phyloP scores from a whole-genome alignment of 2,329 filamentous ascomycete species.

The Drechslerella dactyloides region DNA sequence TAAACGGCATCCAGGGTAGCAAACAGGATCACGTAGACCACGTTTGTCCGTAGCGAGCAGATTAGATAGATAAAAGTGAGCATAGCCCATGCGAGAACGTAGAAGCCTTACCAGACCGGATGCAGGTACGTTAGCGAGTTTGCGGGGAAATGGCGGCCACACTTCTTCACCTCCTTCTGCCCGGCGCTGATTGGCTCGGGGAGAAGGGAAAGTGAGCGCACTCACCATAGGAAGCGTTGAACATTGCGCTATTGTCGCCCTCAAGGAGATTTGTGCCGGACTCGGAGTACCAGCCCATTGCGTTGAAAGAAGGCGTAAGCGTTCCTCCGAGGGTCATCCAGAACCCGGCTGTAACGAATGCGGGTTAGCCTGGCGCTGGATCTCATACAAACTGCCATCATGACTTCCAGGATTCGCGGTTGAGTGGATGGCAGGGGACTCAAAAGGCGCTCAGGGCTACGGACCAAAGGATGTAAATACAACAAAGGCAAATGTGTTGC shows the following conservation, averaged over 20 bases:
- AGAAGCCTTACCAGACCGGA: constrained; percentile 60
- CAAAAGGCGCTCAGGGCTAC: constrained; percentile 21
- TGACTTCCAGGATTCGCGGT: constrained; percentile 46
- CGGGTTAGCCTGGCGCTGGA: constrained; percentile 3
- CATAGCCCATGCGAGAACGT: constrained; percentile 71
- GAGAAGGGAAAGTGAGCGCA: not conserved
- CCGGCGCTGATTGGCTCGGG: not conserved
- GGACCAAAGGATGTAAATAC: constrained; percentile 65
- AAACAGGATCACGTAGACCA: constrained; percentile 75
- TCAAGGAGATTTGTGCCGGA: constrained; percentile 54
- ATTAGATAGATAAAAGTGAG: constrained; percentile 72
- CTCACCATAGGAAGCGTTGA: constrained; percentile 48
- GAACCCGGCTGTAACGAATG: constrained; percentile 58
- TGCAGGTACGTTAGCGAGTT: constrained; percentile 4
- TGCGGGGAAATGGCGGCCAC: not conserved
- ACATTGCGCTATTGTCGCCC: constrained; percentile 50
- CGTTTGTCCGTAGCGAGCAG: constrained; percentile 73
- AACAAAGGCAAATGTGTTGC: constrained; percentile 67
- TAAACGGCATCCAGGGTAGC: constrained; percentile 68
- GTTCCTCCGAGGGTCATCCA: constrained; percentile 66
- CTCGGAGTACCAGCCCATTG: constrained; percentile 61
- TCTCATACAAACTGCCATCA: constrained; percentile 33
- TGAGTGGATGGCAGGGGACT: constrained; percentile 8
- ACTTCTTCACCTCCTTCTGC: too few relatives aligned
- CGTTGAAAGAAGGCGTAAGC: constrained; percentile 64